Conservation (phyloP, 768 basidiomycete species). For the Lentinula sp. region DNA sequence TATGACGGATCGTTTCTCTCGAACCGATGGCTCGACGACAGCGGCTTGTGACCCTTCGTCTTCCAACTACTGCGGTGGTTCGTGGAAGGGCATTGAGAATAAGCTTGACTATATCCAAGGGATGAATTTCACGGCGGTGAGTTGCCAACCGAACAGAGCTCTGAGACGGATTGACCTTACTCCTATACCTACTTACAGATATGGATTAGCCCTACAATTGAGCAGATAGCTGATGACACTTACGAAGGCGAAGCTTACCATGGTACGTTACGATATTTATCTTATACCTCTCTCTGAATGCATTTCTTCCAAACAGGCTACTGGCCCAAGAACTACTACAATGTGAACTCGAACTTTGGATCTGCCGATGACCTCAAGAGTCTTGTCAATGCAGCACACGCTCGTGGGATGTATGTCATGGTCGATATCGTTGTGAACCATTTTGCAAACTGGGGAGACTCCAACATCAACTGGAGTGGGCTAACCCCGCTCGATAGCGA, state of each 20-base stretch:
- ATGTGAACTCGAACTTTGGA: conserved; percentile 69
- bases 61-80: conserved; percentile 63
- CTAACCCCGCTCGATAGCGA: conserved; percentile 20
- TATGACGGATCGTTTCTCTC: conserved; percentile 64
- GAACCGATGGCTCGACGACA: conserved; percentile 35
- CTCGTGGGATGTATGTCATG: conserved; percentile 59
- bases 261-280: conserved; percentile 39
- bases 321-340: conserved; percentile 46
- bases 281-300: not conserved
- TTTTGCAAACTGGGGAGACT: conserved; percentile 16
- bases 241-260: conserved; percentile 70
- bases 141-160: not conserved
- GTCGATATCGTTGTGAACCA: conserved; percentile 75
- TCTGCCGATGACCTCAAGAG: conserved; percentile 65
- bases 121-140: conserved; percentile 67
- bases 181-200: not conserved
- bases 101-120: conserved; percentile 72
- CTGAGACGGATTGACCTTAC: not conserved
- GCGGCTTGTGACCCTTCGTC: conserved; percentile 47
- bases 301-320: conserved; percentile 18
- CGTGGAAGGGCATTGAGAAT: conserved; percentile 52
- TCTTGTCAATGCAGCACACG: conserved; percentile 60
- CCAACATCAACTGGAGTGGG: not conserved
- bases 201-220: conserved; percentile 69
- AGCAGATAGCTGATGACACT: conserved; percentile 53